Evolutionary conservation across 2,329 filamentous ascomycete species (phyloP), one percentile per base, ranked within the genome.

Genomic region (Colletotrichum cordylinicola): DNA sequence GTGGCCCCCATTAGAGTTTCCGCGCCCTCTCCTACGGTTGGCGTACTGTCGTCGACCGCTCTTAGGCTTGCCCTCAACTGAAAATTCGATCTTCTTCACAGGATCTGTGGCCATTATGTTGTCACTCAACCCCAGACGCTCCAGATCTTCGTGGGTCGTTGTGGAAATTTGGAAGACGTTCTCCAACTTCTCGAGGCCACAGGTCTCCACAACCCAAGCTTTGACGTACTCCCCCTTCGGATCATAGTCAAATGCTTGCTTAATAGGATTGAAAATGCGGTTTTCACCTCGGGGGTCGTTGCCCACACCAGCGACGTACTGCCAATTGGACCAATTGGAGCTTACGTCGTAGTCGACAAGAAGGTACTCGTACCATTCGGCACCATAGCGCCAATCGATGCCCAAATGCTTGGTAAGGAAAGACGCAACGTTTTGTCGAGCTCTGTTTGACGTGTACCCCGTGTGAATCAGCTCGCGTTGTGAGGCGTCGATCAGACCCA

Each of bases 291-390:
- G 87, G 0, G 94, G 94, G 78, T 96, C 94, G 78, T 96, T 96
- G 9, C 95, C 94, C 0, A 96, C 94, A 0, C 94, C 94, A 0
- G 94, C 90, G 1, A 95, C 91, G 77, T 96, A 96, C 82, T 96
- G 94, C 94, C 94, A 96, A 80, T 95, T 96, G 12, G 92, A 92
- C 94, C 94, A 96, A 79, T 96, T 96, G 75, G 90, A 93, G 16
- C 90, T 91, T 0, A 94, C 89, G 79, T 96, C 94, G 81, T 96
- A 95, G 81, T 97, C 95, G 35, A 93, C 87, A 4, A 96, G 87
- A 80, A 94, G 86, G 81, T 90, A 91, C 82, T 96, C 94, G 80
- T 96, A 96, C 93, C 94, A 96, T 82, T 96, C 94, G 0, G 94
- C 95, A 0, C 94, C 95, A 16, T 94, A 88, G 0, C 94, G 90